Evolutionary conservation across 2,329 filamentous ascomycete species (phyloP).

Genomic region (Dothistroma pini): DNA sequence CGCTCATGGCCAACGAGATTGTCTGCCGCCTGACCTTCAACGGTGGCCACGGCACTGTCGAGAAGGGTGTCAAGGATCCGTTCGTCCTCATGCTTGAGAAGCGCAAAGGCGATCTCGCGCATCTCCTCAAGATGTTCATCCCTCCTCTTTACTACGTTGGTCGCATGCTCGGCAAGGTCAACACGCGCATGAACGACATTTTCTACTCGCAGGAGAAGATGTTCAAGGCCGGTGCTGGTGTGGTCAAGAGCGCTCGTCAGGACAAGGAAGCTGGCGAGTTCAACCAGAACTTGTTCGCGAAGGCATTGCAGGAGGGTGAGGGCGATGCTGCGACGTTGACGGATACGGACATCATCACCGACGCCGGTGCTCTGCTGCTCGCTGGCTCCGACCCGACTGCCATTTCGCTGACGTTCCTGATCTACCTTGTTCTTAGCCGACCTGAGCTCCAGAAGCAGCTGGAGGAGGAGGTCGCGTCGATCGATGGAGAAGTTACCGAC

Average conservation of each 20-base stretch:
- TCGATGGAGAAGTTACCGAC: conserved; percentile 10
- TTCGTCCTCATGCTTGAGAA: conserved; percentile 1
- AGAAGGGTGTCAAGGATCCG: neutral
- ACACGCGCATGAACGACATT: conserved; percentile 3
- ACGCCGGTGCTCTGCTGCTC: conserved; percentile 19
- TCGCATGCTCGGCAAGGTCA: neutral
- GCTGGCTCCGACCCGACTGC: conserved; percentile 25
- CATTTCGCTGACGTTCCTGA: conserved; percentile 24
- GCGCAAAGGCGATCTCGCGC: neutral
- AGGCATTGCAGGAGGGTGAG: conserved; percentile 23
- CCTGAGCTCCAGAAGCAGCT: conserved; percentile 17
- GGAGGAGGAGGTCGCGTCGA: conserved; percentile 17
- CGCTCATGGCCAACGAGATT: conserved; percentile 40
- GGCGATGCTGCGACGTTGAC: conserved; percentile 22
- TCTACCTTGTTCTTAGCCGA: conserved; percentile 22
- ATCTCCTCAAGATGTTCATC: neutral
- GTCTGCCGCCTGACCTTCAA: neutral
- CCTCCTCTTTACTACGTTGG: conserved; percentile 1
- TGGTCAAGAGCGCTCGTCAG: neutral
- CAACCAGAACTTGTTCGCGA: conserved; percentile 25
- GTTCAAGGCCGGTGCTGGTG: neutral
- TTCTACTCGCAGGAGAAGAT: conserved; percentile 3
- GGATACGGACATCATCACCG: conserved; percentile 15
- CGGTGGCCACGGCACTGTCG: neutral
- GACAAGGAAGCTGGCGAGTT: neutral